These are phyloP conservation scores for Populus tremula DNA, from an alignment of 345 rosid species.

Conservation along the genomic window DNA sequence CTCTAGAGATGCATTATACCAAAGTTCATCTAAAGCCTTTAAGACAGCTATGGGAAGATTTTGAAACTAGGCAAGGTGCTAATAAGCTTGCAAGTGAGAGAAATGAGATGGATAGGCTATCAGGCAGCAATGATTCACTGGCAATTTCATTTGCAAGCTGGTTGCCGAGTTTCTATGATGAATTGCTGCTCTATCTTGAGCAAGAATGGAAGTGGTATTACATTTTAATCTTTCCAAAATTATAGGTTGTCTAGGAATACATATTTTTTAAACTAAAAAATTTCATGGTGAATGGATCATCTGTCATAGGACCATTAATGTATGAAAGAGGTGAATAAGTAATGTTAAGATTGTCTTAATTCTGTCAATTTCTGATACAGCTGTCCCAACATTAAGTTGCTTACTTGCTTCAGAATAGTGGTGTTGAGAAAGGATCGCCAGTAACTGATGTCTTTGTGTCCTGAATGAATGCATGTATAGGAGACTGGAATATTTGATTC, in stretches of 20 bases:
- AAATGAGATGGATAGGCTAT: constrained; percentile 53
- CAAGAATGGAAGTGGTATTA: constrained; percentile 98
- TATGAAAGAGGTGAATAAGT: too few species aligned
- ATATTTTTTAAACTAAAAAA: constrained; percentile 6
- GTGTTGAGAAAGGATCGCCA: background rate
- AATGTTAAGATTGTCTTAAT: background rate
- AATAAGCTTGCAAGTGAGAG: constrained; percentile 57
- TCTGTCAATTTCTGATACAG: too few species aligned
- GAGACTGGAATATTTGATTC: background rate
- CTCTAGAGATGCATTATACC: constrained; percentile 81
- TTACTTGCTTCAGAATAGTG: background rate
- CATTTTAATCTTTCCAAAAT: constrained; percentile 1
- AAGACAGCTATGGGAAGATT: constrained; percentile 92
- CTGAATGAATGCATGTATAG: background rate
- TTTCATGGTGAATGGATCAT: constrained; percentile 6
- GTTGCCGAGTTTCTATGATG: constrained; percentile 95
- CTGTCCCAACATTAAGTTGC: background rate
- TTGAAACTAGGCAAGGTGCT: constrained; percentile 60
- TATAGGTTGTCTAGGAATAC: background rate
- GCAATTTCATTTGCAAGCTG: constrained; percentile 66
- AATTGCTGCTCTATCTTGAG: constrained; percentile 88
- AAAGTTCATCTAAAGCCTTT: constrained; percentile 83
- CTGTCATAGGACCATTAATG: background rate
- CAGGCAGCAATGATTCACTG: constrained; percentile 43
- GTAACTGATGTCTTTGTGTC: background rate